Evolutionary conservation across 192 early-diverging fungal species (phyloP).

Genomic region (Coemansia sp.): DNA sequence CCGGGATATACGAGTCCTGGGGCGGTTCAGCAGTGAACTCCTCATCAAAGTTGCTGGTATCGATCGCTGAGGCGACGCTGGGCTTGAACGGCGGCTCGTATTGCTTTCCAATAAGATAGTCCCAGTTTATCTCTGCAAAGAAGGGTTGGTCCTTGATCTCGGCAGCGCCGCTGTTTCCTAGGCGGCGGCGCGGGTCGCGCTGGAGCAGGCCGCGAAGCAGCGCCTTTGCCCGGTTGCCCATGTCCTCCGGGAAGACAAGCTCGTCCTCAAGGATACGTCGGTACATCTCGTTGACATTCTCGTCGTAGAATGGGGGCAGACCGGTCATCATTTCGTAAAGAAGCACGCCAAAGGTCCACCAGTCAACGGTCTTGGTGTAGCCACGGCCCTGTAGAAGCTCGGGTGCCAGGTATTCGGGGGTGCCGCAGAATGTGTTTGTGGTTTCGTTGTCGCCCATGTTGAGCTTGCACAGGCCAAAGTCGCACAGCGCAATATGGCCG

Average conservation of each 20-base stretch:
- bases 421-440: constrained; percentile 96
- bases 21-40: constrained; percentile 96
- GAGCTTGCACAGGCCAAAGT: constrained; percentile 92
- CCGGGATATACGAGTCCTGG: constrained; percentile 82
- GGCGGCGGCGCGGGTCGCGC: constrained; percentile 75
- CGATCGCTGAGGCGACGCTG: constrained; percentile 80
- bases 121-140: constrained; percentile 92
- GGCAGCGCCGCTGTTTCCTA: constrained; percentile 83
- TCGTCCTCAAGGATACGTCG: background rate
- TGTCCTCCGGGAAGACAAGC: constrained; percentile 50
- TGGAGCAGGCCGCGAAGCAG: constrained; percentile 73
- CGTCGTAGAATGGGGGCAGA: constrained; percentile 91
- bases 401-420: constrained; percentile 96
- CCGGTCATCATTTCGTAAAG: constrained; percentile 90
- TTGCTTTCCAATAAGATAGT: constrained; percentile 84
- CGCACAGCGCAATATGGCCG: constrained; percentile 92
- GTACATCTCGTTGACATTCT: constrained; percentile 87
- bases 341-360: constrained; percentile 95
- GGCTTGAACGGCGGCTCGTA: constrained; percentile 93
- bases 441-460: constrained; percentile 93
- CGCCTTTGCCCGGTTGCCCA: constrained; percentile 63
- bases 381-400: constrained; percentile 85
- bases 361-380: constrained; percentile 93
- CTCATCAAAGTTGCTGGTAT: constrained; percentile 98
- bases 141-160: constrained; percentile 94